These are phyloP conservation scores for Metrosideros polymorpha DNA, from an alignment of 441 rosid genomes.

Conservation along the genomic window DNA sequence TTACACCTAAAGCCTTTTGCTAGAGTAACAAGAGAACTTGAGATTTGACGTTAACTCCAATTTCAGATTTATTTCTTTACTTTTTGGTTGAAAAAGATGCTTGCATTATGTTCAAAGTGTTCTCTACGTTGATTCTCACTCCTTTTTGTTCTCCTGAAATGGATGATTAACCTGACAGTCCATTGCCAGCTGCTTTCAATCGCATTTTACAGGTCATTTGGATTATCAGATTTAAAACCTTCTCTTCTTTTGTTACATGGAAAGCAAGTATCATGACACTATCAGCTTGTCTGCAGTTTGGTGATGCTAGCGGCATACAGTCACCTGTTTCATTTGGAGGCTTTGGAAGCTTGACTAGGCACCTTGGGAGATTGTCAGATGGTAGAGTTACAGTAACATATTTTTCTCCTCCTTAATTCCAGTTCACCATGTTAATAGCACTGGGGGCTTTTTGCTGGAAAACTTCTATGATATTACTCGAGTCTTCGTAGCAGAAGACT, in stretches of 20 bases:
- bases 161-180: conserved; percentile 54
- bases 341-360: conserved; percentile 97
- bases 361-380: conserved; percentile 70
- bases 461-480: background rate
- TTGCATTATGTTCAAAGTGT: background rate
- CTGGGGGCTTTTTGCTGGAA: background rate
- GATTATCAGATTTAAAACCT: background rate
- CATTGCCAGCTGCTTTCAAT: conserved; percentile 81
- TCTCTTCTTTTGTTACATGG: background rate
- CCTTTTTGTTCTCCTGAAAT: conserved; percentile 14
- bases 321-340: conserved; percentile 99
- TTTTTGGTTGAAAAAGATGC: background rate
- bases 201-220: conserved; percentile 79
- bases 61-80: background rate
- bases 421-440: background rate
- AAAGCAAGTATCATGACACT: conserved; percentile 9
- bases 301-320: conserved; percentile 98
- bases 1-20: background rate
- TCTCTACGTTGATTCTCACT: conserved; percentile 18
- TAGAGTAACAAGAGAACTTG: background rate
- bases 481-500: background rate
- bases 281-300: conserved; percentile 48
- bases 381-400: conserved; percentile 26
- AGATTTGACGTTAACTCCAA: background rate
- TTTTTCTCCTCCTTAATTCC: background rate